These are phyloP conservation scores for Waltiozyma sp. DNA, from an alignment of 1,139 yeast genomes.

Conservation along the genomic window DNA sequence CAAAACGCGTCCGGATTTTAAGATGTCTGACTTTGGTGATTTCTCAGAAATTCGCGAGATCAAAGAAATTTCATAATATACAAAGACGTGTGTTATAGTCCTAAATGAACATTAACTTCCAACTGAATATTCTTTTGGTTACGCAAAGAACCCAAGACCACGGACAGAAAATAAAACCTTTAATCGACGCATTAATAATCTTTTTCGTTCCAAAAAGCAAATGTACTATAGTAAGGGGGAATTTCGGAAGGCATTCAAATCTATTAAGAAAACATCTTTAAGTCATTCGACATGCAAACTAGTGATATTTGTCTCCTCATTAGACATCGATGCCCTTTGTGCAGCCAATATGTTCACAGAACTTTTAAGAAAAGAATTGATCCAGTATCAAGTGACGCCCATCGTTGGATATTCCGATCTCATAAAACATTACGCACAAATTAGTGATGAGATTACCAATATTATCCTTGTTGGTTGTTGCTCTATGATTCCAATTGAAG, in stretches of 20 bases:
- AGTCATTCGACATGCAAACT: constrained; percentile 87
- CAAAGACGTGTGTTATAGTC: no score
- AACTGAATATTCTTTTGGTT: no score
- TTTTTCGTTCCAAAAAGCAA: no score
- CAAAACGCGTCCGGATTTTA: no score
- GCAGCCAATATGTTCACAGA: constrained; percentile 69
- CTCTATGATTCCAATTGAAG: constrained; percentile 81
- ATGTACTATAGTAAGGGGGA: constrained; percentile 61
- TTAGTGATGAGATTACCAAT: constrained; percentile 71
- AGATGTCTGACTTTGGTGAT: no score
- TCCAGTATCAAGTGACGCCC: constrained; percentile 84
- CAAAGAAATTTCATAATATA: no score
- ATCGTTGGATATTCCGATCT: constrained; percentile 89
- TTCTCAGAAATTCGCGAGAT: no score
- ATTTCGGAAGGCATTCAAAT: constrained; percentile 48
- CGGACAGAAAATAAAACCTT: no score
- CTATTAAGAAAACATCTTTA: constrained; percentile 49
- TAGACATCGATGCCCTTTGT: constrained; percentile 87
- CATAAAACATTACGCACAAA: constrained; percentile 43
- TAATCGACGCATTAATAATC: no score
- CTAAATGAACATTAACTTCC: no score
- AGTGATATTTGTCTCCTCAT: constrained; percentile 81
- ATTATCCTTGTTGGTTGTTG: constrained; percentile 88
- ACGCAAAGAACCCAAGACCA: no score
- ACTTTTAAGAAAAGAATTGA: constrained; percentile 66